Evolutionary conservation across 495 filamentous ascomycete species (phyloP), one percentile per base, ranked within the genome.

Genomic region (Penicillium angulare): DNA sequence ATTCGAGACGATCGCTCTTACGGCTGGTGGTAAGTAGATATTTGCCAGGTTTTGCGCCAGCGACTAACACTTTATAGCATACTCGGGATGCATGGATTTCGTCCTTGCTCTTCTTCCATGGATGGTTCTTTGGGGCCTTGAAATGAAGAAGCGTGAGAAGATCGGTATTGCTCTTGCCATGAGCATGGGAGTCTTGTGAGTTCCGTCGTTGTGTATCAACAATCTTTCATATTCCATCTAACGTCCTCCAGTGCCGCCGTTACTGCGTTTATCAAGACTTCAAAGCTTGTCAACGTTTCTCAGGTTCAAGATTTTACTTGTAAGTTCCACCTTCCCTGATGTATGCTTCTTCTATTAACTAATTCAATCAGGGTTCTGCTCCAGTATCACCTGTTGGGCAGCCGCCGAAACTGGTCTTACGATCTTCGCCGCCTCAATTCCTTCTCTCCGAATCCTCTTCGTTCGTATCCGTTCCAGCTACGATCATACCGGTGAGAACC

Each of bases 181-280:
- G 63, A 62, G 59, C 20, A 42, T 65, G 49, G 63, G 63, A 34
- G 27, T 63, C 12, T 55, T 60, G 62, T 60, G 54, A 43, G 62
- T 34, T 10, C 9, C 31, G 3, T 15, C 27, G 8, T 9, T 2
- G 5, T 17, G 7, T 21, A 18, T 23, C 7, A 17, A 15, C 29
- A 22, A 21, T 8, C 15, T 26, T 3, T 2, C 3, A 10, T 8
- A 41, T 21, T 24, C 38, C 5, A 17, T 12, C 29, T 38, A 15
- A 51, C 12, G 31, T 5, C 24, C 9, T 15, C 15, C 32, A 65
- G 56, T 39, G 62, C 58, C 6, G 59, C 59, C 3, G 50, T 46
- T 5, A 49, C 59, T 3, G 50, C 59, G 10, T 59, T 65, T 23
- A 50, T 65, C 45, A 65, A 65, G 43, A 65, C 62, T 1, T 55